Conservation (phyloP, 1,284 basidiomycete genomes). For the Sporisorium reilianum region DNA sequence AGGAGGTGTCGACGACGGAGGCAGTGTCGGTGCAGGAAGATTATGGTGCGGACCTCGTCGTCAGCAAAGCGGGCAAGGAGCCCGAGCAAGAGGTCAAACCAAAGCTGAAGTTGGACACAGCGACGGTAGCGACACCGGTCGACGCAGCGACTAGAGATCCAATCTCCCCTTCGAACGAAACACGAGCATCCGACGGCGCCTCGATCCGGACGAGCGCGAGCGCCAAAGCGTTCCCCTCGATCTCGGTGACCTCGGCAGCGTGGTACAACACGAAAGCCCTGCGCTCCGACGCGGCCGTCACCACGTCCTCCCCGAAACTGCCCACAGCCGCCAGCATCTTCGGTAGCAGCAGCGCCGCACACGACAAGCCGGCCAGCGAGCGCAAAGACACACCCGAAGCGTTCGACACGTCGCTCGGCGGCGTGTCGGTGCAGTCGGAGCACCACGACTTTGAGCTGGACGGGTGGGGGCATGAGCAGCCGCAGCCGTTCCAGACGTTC, state of each 20-base stretch:
- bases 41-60: constrained; percentile 5
- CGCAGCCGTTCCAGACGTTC: constrained; percentile 31
- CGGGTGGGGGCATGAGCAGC: constrained; percentile 49
- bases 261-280: constrained; percentile 52
- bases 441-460: constrained; percentile 56
- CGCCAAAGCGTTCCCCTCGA: constrained; percentile 53
- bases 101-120: background rate
- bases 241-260: constrained; percentile 55
- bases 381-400: constrained; percentile 6
- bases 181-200: constrained; percentile 18
- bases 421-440: constrained; percentile 26
- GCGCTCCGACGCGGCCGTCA: constrained; percentile 20
- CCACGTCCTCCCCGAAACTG: constrained; percentile 20
- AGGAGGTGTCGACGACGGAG: background rate
- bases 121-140: background rate
- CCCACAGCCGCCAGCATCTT: constrained; percentile 24
- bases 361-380: constrained; percentile 6
- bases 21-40: background rate
- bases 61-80: background rate
- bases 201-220: constrained; percentile 36
- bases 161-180: constrained; percentile 3
- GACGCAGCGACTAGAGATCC: background rate
- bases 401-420: constrained; percentile 26
- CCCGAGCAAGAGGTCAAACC: background rate
- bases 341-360: background rate